Percentiles rank a stretch among this genome's conserved stretches.
phyloP scores from a whole-genome alignment of 176 grass and related monocot species.

The Juncus effusus region DNA sequence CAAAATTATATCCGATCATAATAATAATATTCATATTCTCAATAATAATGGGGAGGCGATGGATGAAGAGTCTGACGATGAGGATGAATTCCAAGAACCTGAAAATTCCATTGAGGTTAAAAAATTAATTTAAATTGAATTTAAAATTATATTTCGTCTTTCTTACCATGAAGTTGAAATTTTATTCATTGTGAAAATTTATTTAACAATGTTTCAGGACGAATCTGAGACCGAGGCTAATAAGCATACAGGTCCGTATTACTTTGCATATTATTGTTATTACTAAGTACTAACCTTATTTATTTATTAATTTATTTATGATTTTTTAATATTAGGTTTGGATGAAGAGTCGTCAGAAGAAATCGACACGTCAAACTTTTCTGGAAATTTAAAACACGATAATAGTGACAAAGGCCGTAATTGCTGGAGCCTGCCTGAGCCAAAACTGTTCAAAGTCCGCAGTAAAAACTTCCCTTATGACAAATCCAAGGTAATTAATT shows the following conservation, averaged over 20 bases:
- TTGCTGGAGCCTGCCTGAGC: constrained; percentile 75
- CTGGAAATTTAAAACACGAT: constrained; percentile 59
- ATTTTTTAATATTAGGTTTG: constrained; percentile 21
- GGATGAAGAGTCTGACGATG: constrained; percentile 89
- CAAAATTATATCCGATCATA: constrained; percentile 32
- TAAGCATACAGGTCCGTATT: constrained; percentile 22
- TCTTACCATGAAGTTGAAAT: background rate
- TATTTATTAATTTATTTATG: constrained; percentile 19
- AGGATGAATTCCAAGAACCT: constrained; percentile 75
- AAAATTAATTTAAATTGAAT: constrained; percentile 16
- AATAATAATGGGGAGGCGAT: constrained; percentile 32
- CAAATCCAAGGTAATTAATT: constrained; percentile 78
- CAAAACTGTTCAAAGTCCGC: constrained; percentile 89
- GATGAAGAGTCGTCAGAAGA: constrained; percentile 37
- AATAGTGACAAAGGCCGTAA: constrained; percentile 68
- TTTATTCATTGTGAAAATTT: constrained; percentile 8
- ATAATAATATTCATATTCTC: constrained; percentile 27
- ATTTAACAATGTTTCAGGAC: constrained; percentile 43
- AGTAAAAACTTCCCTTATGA: constrained; percentile 76
- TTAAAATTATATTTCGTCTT: background rate
- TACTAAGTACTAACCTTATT: constrained; percentile 13
- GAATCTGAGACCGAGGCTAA: constrained; percentile 50
- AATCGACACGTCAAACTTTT: constrained; percentile 79
- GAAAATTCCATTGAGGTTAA: constrained; percentile 52
- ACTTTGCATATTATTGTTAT: constrained; percentile 27